A percentile compares a stretch with the other conserved stretches of the same genome.
phyloP scores from a whole-genome alignment of 768 basidiomycete genomes.

The Suillus decipiens region DNA sequence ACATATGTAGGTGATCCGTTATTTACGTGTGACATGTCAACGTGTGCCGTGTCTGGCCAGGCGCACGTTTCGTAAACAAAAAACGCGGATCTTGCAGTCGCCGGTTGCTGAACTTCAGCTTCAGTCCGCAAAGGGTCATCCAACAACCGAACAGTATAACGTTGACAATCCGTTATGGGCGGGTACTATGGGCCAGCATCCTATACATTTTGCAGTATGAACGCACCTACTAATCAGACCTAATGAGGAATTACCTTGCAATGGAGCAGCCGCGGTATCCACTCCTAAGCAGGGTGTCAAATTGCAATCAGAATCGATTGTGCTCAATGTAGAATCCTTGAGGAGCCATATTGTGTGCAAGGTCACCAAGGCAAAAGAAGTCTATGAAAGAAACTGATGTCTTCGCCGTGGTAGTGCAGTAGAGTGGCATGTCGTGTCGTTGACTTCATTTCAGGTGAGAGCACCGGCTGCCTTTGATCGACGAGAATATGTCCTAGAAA shows the following conservation, averaged over 20 bases:
- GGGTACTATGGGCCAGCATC: neutral
- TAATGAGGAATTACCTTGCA: constrained; percentile 4
- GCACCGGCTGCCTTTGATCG: neutral
- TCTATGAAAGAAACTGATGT: neutral
- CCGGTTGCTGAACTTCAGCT: neutral
- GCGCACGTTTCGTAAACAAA: constrained; percentile 2
- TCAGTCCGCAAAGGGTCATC: neutral
- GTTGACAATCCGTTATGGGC: neutral
- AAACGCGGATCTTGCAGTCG: constrained; percentile 4
- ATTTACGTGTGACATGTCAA: constrained; percentile 3
- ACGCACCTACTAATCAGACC: constrained; percentile 8
- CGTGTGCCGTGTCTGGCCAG: neutral
- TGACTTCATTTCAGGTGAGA: constrained; percentile 1
- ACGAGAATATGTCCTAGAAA: neutral
- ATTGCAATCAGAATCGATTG: neutral
- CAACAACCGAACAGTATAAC: constrained; percentile 1
- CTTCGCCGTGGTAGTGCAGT: neutral
- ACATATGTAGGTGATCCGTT: constrained; percentile 1
- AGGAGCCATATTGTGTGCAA: neutral
- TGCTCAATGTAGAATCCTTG: neutral
- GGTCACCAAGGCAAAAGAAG: constrained; percentile 2
- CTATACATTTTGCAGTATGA: too few relatives aligned
- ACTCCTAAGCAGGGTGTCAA: neutral
- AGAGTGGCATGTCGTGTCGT: neutral
- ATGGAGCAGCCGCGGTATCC: neutral